phyloP scores from a whole-genome alignment of 2,329 filamentous ascomycete species.

The Bipolaris oryzae region DNA sequence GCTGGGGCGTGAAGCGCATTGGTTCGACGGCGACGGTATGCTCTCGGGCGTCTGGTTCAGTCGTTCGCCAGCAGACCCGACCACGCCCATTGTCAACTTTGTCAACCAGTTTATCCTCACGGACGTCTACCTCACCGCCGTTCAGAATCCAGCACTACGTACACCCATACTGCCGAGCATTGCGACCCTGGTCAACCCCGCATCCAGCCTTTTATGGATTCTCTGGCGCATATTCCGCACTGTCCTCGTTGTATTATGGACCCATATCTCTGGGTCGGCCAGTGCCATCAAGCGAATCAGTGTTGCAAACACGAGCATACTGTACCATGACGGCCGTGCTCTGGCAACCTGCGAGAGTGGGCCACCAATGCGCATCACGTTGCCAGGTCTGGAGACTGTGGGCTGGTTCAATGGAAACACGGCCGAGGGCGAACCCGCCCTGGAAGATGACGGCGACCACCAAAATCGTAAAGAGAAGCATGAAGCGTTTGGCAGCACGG shows the following conservation, averaged over 20 bases:
- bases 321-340: slow-evolving; percentile 72
- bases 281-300: slow-evolving; percentile 69
- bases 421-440: slow-evolving; percentile 58
- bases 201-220: slow-evolving; percentile 60
- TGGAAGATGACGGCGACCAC: slow-evolving; percentile 27
- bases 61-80: slow-evolving; percentile 44
- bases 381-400: slow-evolving; percentile 69
- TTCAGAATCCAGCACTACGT: slow-evolving; percentile 54
- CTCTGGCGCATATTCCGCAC: slow-evolving; percentile 62
- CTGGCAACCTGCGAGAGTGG: slow-evolving; percentile 74
- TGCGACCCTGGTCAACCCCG: slow-evolving; percentile 66
- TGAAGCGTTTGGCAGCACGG: slow-evolving; percentile 59
- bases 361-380: slow-evolving; percentile 67
- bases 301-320: slow-evolving; percentile 70
- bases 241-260: slow-evolving; percentile 63
- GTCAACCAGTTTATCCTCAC: slow-evolving; percentile 73
- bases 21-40: slow-evolving; percentile 80
- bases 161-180: slow-evolving; percentile 71
- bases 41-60: slow-evolving; percentile 69
- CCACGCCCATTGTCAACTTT: slow-evolving; percentile 63
- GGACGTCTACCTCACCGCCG: slow-evolving; percentile 65
- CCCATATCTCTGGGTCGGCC: slow-evolving; percentile 62
- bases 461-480: slow-evolving; percentile 14
- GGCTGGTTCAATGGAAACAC: slow-evolving; percentile 70
- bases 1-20: slow-evolving; percentile 67